phyloP scores from a whole-genome alignment of 2,329 filamentous ascomycete genomes.

The Emmonsiellopsis sp. region DNA sequence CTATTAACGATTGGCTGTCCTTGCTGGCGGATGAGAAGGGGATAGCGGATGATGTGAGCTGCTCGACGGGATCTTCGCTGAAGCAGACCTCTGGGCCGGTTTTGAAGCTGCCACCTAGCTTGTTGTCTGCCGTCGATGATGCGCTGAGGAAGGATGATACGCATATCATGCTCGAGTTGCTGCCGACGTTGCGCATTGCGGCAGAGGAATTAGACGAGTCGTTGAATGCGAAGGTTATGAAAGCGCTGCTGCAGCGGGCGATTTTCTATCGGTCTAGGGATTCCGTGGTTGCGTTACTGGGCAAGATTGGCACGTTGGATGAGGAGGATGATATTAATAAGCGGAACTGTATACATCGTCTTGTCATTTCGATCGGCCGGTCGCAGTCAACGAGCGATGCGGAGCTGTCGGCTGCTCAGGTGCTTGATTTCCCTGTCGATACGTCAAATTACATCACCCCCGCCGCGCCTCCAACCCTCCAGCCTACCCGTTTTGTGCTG shows the following conservation, averaged over 20 bases:
- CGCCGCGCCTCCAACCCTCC: conserved; percentile 56
- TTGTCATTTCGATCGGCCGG: conserved; percentile 85
- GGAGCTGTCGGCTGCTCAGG: conserved; percentile 45
- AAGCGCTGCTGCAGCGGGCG: conserved; percentile 34
- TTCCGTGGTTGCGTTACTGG: conserved; percentile 63
- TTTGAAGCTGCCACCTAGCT: conserved; percentile 57
- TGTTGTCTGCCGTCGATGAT: conserved; percentile 33
- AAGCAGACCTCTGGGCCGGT: conserved; percentile 66
- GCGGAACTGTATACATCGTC: conserved; percentile 83
- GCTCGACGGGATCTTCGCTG: conserved; percentile 56
- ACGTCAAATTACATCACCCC: conserved; percentile 69
- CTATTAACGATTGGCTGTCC: conserved; percentile 86
- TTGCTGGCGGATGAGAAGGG: conserved; percentile 67
- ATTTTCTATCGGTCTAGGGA: conserved; percentile 64
- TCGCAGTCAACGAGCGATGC: conserved; percentile 49
- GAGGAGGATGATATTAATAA: conserved; percentile 89
- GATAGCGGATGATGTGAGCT: conserved; percentile 60
- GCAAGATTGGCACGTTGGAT: conserved; percentile 60
- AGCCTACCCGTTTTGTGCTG: conserved; percentile 52
- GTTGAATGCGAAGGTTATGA: conserved; percentile 53
- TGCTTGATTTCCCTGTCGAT: conserved; percentile 41
- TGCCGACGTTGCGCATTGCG: conserved; percentile 49
- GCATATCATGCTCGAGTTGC: conserved; percentile 35
- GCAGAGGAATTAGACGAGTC: conserved; percentile 50
- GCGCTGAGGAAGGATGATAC: conserved; percentile 32